These are phyloP conservation scores for Ceratobasidium sp. DNA, from an alignment of 1,284 basidiomycete genomes.

Conservation along the genomic window DNA sequence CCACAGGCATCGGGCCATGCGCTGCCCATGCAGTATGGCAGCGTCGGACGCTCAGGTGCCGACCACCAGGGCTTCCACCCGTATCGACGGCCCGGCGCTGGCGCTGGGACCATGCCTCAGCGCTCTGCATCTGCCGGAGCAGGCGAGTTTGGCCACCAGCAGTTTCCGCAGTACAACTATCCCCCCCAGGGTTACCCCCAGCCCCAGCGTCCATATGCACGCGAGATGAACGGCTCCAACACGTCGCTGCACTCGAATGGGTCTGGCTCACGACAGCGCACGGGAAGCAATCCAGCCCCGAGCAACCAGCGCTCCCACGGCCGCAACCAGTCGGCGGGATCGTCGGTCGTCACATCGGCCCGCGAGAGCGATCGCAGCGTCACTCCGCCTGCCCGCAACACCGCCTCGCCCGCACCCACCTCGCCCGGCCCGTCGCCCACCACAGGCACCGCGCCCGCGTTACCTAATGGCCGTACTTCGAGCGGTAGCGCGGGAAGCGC, in stretches of 20 bases:
- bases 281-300: constrained; percentile 35
- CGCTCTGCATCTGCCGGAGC: background rate
- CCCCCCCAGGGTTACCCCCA: constrained; percentile 19
- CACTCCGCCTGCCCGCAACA: constrained; percentile 47
- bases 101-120: background rate
- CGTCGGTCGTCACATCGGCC: background rate
- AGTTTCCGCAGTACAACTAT: constrained; percentile 10
- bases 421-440: constrained; percentile 50
- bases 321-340: constrained; percentile 48
- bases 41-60: constrained; percentile 13
- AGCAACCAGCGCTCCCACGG: constrained; percentile 46
- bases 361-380: constrained; percentile 10
- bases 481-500: background rate
- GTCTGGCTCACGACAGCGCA: constrained; percentile 15
- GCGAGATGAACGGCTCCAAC: constrained; percentile 47
- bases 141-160: background rate
- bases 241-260: constrained; percentile 37
- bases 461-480: constrained; percentile 3
- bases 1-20: constrained; percentile 41
- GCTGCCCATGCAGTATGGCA: constrained; percentile 57
- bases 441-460: constrained; percentile 45
- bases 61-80: constrained; percentile 37
- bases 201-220: constrained; percentile 67
- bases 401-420: constrained; percentile 47
- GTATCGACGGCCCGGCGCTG: constrained; percentile 25